phyloP scores from a whole-genome alignment of 768 basidiomycete genomes.

The Kockovaella imperatae region DNA sequence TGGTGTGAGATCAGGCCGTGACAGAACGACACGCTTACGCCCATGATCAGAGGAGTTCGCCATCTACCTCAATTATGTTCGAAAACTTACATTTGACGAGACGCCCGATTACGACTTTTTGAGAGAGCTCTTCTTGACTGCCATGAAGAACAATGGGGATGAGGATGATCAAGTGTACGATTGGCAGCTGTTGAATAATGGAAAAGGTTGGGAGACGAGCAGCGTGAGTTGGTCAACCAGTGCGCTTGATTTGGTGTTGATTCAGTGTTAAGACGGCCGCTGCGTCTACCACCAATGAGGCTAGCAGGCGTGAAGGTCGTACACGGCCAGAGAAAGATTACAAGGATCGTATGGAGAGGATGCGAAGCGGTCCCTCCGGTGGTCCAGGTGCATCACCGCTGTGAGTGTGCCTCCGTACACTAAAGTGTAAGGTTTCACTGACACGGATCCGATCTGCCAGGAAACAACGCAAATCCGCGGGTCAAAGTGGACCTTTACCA shows the following conservation, averaged over 20 bases:
- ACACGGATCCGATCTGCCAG: slow-evolving; percentile 16
- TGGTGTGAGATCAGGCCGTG: neutral
- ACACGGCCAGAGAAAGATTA: slow-evolving; percentile 37
- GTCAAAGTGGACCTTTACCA: slow-evolving; percentile 22
- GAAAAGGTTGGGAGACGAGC: slow-evolving; percentile 88
- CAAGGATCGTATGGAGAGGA: slow-evolving; percentile 33
- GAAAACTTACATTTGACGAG: slow-evolving; percentile 98
- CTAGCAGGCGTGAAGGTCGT: too few species aligned
- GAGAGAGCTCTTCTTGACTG: slow-evolving; percentile 86
- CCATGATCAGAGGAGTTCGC: slow-evolving; percentile 76
- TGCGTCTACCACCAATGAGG: too few species aligned
- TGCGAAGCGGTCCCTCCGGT: slow-evolving; percentile 25
- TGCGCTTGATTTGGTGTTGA: too few species aligned
- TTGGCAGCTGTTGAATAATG: slow-evolving; percentile 89
- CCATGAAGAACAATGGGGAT: slow-evolving; percentile 84
- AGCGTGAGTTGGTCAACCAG: slow-evolving; percentile 53
- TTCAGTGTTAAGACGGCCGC: too few species aligned
- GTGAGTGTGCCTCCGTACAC: slow-evolving; percentile 16
- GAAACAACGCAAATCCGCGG: slow-evolving; percentile 37
- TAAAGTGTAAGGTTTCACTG: neutral
- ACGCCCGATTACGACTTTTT: slow-evolving; percentile 98
- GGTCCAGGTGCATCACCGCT: slow-evolving; percentile 25
- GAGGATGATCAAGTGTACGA: slow-evolving; percentile 90
- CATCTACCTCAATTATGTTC: slow-evolving; percentile 97
- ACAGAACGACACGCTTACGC: neutral